phyloP scores from a whole-genome alignment of 176 grass and related monocot species.

The Rhynchospora tenuis region DNA sequence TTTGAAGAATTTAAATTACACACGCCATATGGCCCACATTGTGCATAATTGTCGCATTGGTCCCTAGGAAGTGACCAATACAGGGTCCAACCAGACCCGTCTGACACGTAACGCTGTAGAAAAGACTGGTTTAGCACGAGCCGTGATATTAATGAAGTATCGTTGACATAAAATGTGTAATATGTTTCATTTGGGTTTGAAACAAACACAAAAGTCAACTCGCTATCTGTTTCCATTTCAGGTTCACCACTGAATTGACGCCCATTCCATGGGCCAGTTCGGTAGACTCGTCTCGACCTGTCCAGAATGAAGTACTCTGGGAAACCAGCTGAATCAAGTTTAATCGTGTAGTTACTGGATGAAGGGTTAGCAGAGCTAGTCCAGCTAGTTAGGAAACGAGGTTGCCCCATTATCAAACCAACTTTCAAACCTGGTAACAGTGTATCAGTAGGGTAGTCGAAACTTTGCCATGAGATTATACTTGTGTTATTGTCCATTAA shows the following conservation, averaged over 20 bases:
- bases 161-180: slow-evolving; percentile 21
- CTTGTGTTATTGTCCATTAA: neutral
- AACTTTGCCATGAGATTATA: slow-evolving; percentile 60
- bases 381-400: slow-evolving; percentile 47
- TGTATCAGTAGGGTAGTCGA: slow-evolving; percentile 66
- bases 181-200: slow-evolving; percentile 43
- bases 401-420: slow-evolving; percentile 39
- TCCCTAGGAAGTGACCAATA: slow-evolving; percentile 59
- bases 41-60: slow-evolving; percentile 49
- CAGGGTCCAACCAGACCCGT: slow-evolving; percentile 40
- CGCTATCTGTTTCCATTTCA: slow-evolving; percentile 34
- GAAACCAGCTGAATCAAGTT: slow-evolving; percentile 38
- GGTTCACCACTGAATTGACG: slow-evolving; percentile 57
- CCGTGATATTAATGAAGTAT: slow-evolving; percentile 17
- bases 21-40: slow-evolving; percentile 57
- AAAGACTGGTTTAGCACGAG: slow-evolving; percentile 49
- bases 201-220: slow-evolving; percentile 53
- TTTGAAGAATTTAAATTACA: slow-evolving; percentile 37
- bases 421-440: slow-evolving; percentile 60
- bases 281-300: slow-evolving; percentile 19
- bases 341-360: slow-evolving; percentile 41
- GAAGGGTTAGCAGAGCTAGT: slow-evolving; percentile 42
- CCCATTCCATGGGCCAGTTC: slow-evolving; percentile 74
- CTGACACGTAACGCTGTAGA: slow-evolving; percentile 57
- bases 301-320: slow-evolving; percentile 39